These are phyloP conservation scores for Intubia oerlemansii DNA, from an alignment of 2,329 filamentous ascomycete genomes.

Conservation along the genomic window DNA sequence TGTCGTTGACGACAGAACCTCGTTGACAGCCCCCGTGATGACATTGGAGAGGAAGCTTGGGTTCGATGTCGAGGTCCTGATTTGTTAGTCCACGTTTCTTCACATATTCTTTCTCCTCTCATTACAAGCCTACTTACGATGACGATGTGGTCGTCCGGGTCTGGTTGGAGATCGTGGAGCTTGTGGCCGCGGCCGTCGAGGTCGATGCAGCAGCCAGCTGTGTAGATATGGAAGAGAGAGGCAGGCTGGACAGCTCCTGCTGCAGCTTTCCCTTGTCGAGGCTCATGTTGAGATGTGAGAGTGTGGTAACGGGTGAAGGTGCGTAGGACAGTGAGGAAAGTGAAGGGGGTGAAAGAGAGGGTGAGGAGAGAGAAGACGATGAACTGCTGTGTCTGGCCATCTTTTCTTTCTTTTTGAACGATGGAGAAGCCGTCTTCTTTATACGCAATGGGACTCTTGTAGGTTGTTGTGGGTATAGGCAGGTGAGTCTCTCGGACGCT, in stretches of 20 bases:
- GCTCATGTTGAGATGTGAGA: conserved; percentile 4
- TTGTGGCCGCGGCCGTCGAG: conserved; percentile 2
- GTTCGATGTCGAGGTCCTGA: conserved; percentile 5
- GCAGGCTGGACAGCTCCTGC: conserved; percentile 6
- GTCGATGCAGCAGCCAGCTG: conserved; percentile 3
- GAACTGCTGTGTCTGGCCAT: too few species aligned
- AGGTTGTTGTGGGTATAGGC: too few species aligned
- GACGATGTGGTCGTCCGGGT: too few species aligned
- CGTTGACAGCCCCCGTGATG: conserved; percentile 6
- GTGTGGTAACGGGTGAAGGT: background rate
- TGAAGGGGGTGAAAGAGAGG: background rate
- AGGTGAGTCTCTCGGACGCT: too few species aligned
- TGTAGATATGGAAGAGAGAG: conserved; percentile 4
- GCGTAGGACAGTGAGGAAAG: background rate
- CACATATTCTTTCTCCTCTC: too few species aligned
- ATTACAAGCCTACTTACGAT: too few species aligned
- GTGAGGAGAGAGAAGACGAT: background rate
- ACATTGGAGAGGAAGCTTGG: conserved; percentile 5
- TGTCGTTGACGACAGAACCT: conserved; percentile 4
- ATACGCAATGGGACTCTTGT: too few species aligned
- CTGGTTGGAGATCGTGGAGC: background rate
- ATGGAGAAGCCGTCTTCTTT: too few species aligned
- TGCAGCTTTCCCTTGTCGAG: conserved; percentile 6
- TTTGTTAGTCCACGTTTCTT: too few species aligned
- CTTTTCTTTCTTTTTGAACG: too few species aligned